Evolutionary conservation across 2,329 filamentous ascomycete species (phyloP).

Genomic region (Ceratocystis smalleyi): DNA sequence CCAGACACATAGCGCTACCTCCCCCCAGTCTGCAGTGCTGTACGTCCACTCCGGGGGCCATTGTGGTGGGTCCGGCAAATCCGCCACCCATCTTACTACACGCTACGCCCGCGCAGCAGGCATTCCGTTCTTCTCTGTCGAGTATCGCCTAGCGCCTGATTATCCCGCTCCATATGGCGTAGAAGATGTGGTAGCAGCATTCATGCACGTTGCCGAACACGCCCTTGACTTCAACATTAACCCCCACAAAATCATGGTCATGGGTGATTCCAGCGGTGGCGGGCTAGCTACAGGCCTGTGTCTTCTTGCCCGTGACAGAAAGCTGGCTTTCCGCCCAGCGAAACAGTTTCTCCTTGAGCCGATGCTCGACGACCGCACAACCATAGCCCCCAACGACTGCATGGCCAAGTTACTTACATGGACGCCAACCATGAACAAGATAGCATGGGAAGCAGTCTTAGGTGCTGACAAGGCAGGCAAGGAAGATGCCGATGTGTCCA

Average conservation of each 20-base stretch:
- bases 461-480: conserved; percentile 18
- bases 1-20: not conserved
- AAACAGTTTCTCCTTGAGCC: conserved; percentile 24
- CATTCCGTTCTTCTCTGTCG: conserved; percentile 26
- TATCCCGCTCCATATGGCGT: conserved; percentile 25
- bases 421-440: conserved; percentile 18
- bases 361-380: conserved; percentile 24
- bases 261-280: conserved; percentile 20
- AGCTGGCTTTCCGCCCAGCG: conserved; percentile 20
- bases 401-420: conserved; percentile 14
- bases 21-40: conserved; percentile 22
- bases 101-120: conserved; percentile 21
- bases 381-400: conserved; percentile 8
- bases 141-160: conserved; percentile 32
- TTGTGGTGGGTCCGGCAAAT: conserved; percentile 23
- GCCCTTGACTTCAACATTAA: conserved; percentile 19
- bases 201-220: conserved; percentile 21
- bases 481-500: conserved; percentile 16
- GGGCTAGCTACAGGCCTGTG: conserved; percentile 20
- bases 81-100: conserved; percentile 21
- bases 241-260: conserved; percentile 17
- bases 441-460: conserved; percentile 20
- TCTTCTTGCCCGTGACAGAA: conserved; percentile 27
- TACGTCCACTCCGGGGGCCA: conserved; percentile 31
- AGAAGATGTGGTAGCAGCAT: conserved; percentile 25